Percentiles rank a stretch among this genome's conserved stretches.
phyloP scores from a whole-genome alignment of 2,329 filamentous ascomycete genomes.

The Raffaelea albimanens region DNA sequence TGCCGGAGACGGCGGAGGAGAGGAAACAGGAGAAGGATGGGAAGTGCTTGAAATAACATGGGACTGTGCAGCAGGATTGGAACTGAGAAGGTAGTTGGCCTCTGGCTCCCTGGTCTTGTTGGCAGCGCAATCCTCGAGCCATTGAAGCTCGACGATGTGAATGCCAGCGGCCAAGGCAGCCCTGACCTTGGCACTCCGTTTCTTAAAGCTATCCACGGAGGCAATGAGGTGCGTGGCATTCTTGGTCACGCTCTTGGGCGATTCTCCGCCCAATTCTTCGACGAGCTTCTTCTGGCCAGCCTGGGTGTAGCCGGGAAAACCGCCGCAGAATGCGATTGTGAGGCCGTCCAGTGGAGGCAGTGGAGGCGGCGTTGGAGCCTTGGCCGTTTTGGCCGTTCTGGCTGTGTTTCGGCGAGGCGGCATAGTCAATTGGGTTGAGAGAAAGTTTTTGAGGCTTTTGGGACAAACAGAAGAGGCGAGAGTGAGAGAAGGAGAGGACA shows the following conservation, averaged over 20 bases:
- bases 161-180: conserved; percentile 36
- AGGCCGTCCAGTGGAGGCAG: conserved; percentile 33
- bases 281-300: conserved; percentile 35
- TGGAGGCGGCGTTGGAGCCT: neutral
- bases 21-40: neutral
- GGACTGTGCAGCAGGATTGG: no score
- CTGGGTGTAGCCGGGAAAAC: conserved; percentile 46
- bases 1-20: neutral
- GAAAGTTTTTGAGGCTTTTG: no score
- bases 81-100: conserved; percentile 11
- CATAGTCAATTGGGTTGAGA: conserved; percentile 2
- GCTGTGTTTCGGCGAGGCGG: conserved; percentile 7
- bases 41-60: no score
- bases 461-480: no score
- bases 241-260: conserved; percentile 36
- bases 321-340: conserved; percentile 50
- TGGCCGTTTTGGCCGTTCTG: neutral
- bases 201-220: conserved; percentile 41
- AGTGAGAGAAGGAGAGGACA: no score
- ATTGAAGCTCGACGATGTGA: conserved; percentile 48
- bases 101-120: conserved; percentile 28
- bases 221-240: conserved; percentile 48
- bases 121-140: conserved; percentile 49
- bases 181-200: conserved; percentile 40
- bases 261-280: conserved; percentile 36